Percentiles rank a stretch among this genome's conserved stretches.
These are phyloP conservation scores for Thozetella sp. DNA, from an alignment of 495 filamentous ascomycete species.

Conservation along the genomic window DNA sequence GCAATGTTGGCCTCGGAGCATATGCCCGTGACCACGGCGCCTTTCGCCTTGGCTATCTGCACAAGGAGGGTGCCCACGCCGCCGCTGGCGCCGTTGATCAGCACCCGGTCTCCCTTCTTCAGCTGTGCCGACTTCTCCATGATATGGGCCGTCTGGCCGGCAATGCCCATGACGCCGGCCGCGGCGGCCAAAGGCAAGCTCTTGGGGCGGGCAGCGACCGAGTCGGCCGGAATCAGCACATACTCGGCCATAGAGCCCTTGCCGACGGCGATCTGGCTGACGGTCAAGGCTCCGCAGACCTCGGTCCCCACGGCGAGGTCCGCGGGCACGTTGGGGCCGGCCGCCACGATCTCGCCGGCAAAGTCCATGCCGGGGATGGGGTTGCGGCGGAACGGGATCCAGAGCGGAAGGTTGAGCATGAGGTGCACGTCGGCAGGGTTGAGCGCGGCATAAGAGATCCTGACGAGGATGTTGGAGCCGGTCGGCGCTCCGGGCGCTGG, in stretches of 20 bases:
- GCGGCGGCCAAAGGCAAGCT: conserved; percentile 15
- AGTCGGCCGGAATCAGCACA: conserved; percentile 18
- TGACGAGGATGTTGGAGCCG: conserved; percentile 29
- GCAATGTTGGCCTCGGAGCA: conserved; percentile 30
- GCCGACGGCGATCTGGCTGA: conserved; percentile 20
- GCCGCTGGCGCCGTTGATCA: conserved; percentile 46
- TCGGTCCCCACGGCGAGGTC: conserved; percentile 17
- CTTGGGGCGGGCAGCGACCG: conserved; percentile 21
- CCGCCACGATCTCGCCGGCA: conserved; percentile 29
- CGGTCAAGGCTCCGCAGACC: conserved; percentile 30
- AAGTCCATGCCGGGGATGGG: conserved; percentile 45
- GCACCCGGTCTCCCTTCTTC: conserved; percentile 21
- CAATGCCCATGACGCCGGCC: conserved; percentile 32
- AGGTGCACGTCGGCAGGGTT: conserved; percentile 40
- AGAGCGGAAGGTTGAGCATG: conserved; percentile 27
- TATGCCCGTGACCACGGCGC: conserved; percentile 30
- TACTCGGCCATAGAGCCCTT: conserved; percentile 39
- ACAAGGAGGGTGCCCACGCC: conserved; percentile 40
- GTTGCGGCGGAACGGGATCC: conserved; percentile 23
- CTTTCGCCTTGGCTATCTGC: conserved; percentile 33
- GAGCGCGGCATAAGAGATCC: conserved; percentile 36
- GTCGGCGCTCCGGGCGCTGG: conserved; percentile 6
- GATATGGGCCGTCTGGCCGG: conserved; percentile 29
- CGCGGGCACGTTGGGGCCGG: conserved; percentile 12
- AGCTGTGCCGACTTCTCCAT: conserved; percentile 16